Conservation (phyloP, 1,284 basidiomycete genomes). For the Violaceomyces palustris region DNA sequence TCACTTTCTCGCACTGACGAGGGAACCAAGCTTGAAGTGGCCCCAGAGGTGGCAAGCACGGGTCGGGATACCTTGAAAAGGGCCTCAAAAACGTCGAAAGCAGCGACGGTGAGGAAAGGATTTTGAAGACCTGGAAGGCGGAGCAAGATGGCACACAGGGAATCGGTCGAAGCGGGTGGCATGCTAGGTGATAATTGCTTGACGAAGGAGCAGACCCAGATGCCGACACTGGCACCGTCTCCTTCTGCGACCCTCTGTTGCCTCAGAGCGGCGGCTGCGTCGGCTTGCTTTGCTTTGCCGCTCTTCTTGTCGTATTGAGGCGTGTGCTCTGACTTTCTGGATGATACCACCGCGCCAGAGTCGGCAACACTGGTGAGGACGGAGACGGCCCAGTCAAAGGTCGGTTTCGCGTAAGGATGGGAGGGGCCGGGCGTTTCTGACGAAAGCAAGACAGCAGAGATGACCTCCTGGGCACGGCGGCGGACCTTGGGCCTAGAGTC, state of each 20-base stretch:
- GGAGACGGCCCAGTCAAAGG: constrained; percentile 71
- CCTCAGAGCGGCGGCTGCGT: constrained; percentile 36
- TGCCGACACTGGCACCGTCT: constrained; percentile 41
- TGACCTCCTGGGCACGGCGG: constrained; percentile 78
- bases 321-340: constrained; percentile 58
- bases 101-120: constrained; percentile 46
- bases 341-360: constrained; percentile 58
- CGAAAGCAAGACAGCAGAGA: constrained; percentile 62
- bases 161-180: constrained; percentile 21
- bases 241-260: constrained; percentile 33
- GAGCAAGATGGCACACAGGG: constrained; percentile 27
- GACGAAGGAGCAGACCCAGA: constrained; percentile 47
- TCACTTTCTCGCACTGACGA: constrained; percentile 2
- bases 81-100: constrained; percentile 49
- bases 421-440: constrained; percentile 29
- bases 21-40: not conserved
- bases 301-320: constrained; percentile 43
- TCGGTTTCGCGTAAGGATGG: constrained; percentile 80
- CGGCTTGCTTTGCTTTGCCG: constrained; percentile 42
- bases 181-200: constrained; percentile 36
- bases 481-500: constrained; percentile 92
- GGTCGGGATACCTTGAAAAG: constrained; percentile 42
- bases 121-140: constrained; percentile 45
- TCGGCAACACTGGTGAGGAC: constrained; percentile 66
- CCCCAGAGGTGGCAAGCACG: constrained; percentile 4